Conservation (phyloP, 352 stramenopile species). For the Globisporangium camurandrum region DNA sequence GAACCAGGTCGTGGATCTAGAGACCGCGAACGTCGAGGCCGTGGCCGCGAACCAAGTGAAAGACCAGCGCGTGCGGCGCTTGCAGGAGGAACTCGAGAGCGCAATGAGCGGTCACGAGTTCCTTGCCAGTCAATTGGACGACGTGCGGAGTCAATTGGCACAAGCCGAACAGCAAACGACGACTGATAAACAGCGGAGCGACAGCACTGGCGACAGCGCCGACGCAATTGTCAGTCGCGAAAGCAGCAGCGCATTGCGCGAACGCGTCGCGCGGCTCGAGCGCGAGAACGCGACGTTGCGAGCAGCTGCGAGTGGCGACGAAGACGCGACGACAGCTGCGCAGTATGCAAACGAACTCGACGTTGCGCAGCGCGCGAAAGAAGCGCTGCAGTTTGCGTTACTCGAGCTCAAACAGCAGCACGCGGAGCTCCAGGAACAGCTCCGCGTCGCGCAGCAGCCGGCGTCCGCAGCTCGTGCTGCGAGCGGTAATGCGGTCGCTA, state of each 20-base stretch:
- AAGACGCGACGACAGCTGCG: constrained; percentile 35
- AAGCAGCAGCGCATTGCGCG: constrained; percentile 41
- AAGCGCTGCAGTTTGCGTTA: constrained; percentile 54
- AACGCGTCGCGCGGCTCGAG: constrained; percentile 62
- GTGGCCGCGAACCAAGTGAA: constrained; percentile 74
- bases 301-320: constrained; percentile 45
- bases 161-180: constrained; percentile 41
- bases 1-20: constrained; percentile 83
- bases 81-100: constrained; percentile 84
- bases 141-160: constrained; percentile 57
- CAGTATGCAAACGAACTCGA: constrained; percentile 68
- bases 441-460: constrained; percentile 31
- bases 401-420: constrained; percentile 74
- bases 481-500: no score
- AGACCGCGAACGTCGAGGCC: constrained; percentile 73
- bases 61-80: constrained; percentile 66
- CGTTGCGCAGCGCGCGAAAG: constrained; percentile 66
- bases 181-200: constrained; percentile 29
- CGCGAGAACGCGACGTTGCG: constrained; percentile 65
- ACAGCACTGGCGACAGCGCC: constrained; percentile 35
- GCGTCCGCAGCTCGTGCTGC: constrained; percentile 10
- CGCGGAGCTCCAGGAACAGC: constrained; percentile 60
- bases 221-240: constrained; percentile 63
- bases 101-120: constrained; percentile 78
- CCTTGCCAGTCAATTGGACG: constrained; percentile 78